A percentile compares a stretch with the other conserved stretches of the same genome.
Conservation (phyloP, 768 basidiomycete species). For the Pleurotus salmoneostramineus region DNA sequence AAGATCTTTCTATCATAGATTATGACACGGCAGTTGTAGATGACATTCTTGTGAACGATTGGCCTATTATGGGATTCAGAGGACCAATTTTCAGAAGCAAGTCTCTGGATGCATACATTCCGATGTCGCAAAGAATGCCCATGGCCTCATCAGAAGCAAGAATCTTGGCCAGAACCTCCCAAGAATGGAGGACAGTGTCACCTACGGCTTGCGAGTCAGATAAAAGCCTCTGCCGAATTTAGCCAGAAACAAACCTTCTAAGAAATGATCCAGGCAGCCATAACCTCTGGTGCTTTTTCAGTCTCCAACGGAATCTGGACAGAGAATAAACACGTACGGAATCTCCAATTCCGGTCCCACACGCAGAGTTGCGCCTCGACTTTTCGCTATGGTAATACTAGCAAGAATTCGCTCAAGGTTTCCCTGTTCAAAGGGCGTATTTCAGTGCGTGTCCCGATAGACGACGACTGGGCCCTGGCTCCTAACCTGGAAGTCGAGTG, state of each 20-base stretch:
- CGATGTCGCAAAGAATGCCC: constrained; percentile 94
- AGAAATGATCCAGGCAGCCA: constrained; percentile 95
- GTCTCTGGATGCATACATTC: constrained; percentile 62
- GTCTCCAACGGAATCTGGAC: background rate
- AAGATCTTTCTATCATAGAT: constrained; percentile 83
- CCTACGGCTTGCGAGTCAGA: constrained; percentile 42
- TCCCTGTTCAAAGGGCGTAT: constrained; percentile 46
- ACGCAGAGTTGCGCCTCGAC: constrained; percentile 81
- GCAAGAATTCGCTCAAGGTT: constrained; percentile 88
- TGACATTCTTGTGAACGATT: constrained; percentile 95
- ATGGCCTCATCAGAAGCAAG: constrained; percentile 71
- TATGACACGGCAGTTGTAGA: constrained; percentile 94
- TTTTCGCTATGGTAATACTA: constrained; percentile 87
- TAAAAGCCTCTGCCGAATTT: background rate
- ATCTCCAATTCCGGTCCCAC: constrained; percentile 98
- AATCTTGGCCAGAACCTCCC: constrained; percentile 95
- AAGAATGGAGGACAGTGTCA: constrained; percentile 94
- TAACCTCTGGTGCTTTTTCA: constrained; percentile 62
- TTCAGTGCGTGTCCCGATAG: background rate
- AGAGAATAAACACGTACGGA: constrained; percentile 46
- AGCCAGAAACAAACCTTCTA: constrained; percentile 63
- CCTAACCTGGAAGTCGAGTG: constrained; percentile 84
- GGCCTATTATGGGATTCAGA: constrained; percentile 58
- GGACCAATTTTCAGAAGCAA: background rate
- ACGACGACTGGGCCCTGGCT: background rate